Conservation (phyloP, 257 asterid species). For the Solanum pennellii region DNA sequence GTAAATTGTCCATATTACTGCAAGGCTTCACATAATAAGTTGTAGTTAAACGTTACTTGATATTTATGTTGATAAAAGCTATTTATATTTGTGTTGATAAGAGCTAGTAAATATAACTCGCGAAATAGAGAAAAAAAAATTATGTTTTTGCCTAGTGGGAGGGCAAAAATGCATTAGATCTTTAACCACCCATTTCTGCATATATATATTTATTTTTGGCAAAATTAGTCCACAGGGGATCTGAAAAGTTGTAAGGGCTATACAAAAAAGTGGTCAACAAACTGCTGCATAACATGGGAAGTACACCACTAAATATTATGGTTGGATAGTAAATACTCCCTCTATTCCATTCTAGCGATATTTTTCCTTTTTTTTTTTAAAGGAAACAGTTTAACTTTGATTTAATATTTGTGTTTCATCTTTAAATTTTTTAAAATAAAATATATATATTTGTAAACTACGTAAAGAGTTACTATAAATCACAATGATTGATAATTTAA, state of each 20-base stretch:
- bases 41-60: background rate
- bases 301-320: background rate
- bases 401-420: accelerated
- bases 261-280: constrained; percentile 1
- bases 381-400: no score
- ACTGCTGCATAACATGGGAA: no score
- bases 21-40: background rate
- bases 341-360: no score
- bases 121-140: background rate
- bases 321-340: background rate
- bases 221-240: background rate
- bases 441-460: no score
- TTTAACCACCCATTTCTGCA: background rate
- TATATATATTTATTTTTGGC: background rate
- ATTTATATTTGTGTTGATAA: background rate
- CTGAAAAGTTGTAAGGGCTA: background rate
- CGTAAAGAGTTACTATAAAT: no score
- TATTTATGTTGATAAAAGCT: no score
- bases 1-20: background rate
- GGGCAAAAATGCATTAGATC: background rate
- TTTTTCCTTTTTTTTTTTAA: no score
- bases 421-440: no score
- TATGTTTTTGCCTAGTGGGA: background rate
- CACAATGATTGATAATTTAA: no score
- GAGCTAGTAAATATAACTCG: background rate